Conservation (phyloP, 169 alveolate genomes). For the Plasmodium fragile region DNA sequence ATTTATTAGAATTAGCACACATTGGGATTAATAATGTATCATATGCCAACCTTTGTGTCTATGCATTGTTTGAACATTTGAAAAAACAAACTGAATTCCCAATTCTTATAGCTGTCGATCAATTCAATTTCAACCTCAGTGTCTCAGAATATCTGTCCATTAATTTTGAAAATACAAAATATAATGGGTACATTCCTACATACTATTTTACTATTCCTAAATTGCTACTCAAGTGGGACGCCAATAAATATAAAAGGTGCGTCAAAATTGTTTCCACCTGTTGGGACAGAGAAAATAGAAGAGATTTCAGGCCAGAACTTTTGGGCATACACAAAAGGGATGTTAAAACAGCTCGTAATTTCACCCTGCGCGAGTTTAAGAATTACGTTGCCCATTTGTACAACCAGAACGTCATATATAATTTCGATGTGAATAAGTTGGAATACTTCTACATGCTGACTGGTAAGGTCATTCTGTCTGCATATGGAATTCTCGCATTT, state of each 20-base stretch:
- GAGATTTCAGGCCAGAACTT: slow-evolving; percentile 81
- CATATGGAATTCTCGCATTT: not conserved
- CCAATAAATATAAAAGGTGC: slow-evolving; percentile 81
- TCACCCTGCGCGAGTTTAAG: slow-evolving; percentile 83
- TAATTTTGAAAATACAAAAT: slow-evolving; percentile 85
- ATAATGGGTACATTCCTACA: slow-evolving; percentile 86
- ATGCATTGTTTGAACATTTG: slow-evolving; percentile 84
- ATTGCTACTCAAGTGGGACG: slow-evolving; percentile 82
- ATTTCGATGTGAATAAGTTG: slow-evolving; percentile 84
- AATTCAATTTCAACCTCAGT: slow-evolving; percentile 64
- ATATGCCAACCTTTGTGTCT: slow-evolving; percentile 83
- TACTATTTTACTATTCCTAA: slow-evolving; percentile 86
- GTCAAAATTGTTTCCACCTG: slow-evolving; percentile 81
- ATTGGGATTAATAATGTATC: slow-evolving; percentile 84
- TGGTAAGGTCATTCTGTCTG: slow-evolving; percentile 49
- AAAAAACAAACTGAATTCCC: slow-evolving; percentile 85
- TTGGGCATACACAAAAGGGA: slow-evolving; percentile 84
- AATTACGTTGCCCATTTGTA: slow-evolving; percentile 81
- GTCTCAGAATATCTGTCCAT: slow-evolving; percentile 86
- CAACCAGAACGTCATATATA: slow-evolving; percentile 78
- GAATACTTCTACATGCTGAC: slow-evolving; percentile 87
- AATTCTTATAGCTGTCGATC: slow-evolving; percentile 78
- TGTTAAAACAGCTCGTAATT: slow-evolving; percentile 81
- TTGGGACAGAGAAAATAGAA: slow-evolving; percentile 82
- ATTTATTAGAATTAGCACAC: slow-evolving; percentile 79